Base-by-base conservation (phyloP, 495 filamentous ascomycete genomes). In the Paragyromitra xinjiangensis region DNA sequence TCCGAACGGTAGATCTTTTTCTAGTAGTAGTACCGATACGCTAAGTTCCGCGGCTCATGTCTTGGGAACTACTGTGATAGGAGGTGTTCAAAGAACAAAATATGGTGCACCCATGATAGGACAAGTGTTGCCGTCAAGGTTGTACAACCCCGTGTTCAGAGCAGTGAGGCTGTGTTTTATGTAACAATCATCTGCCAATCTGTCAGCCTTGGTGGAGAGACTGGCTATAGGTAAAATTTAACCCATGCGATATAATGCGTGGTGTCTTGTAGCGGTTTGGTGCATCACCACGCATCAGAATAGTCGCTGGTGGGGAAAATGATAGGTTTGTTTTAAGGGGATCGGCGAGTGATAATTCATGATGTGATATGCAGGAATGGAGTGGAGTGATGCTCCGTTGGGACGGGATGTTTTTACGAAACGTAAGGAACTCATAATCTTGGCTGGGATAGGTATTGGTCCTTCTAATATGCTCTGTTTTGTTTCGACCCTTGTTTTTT, bases 21-120 rank as follows among this genome's bases (percentile, higher is more conserved):
- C 37, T 73, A 59, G 51, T 48, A 68, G n/a, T 24, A 59, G 26
- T 26, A 45, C 53, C 64, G 71, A 74, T 74, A 69, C 53, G 64
- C 26, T 19, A 74, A 42, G 64, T 69, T 69, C 42, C 53, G 64
- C 11, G 14, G 71, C 58, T 74, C 64, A 29, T 61, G 29, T 56
- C 61, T 61, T 69, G 70, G 45, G 11, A 16, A 7, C 34, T 37
- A 40, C 45, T 24, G 7, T 40, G 64, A 26, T 68, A 56, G 65
- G 65, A 37, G 42, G n/a, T 6, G 37, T 14, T 14, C 16, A 22
- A 24, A 42, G 8, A 63, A 63, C n/a, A 63, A 44, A 63, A 24
- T 26, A 24, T 24, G n/a, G n/a, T 24, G 2, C 37, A 39, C 7
- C 37, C 7, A 63, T 4, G 37, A 63, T 42, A 63, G 59, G 59